Percentiles rank a stretch among this genome's conserved stretches.
Evolutionary conservation across 208 protist genomes (phyloP).

Genomic region (Acanthamoeba healyi): DNA sequence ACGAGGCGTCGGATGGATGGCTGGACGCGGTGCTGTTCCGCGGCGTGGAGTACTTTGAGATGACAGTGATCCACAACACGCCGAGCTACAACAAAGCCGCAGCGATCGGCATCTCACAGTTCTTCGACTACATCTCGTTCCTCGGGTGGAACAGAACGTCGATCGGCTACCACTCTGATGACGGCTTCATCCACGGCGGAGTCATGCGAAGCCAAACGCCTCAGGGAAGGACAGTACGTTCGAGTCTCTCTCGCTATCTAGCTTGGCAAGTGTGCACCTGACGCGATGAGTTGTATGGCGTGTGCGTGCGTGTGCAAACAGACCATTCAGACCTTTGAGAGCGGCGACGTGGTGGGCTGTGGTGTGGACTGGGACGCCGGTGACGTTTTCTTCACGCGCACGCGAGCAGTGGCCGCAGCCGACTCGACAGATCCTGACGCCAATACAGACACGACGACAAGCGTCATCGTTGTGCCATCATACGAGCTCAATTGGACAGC

Average conservation of each 20-base stretch:
- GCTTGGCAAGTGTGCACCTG: no score
- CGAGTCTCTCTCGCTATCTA: not conserved
- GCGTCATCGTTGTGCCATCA: no score
- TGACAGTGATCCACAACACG: constrained; percentile 4
- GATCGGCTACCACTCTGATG: constrained; percentile 57
- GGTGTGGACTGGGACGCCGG: constrained; percentile 20
- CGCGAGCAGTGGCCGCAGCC: not conserved
- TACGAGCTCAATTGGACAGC: no score
- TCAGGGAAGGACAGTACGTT: no score
- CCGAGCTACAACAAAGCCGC: not conserved
- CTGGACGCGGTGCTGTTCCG: not conserved
- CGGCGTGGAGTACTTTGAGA: constrained; percentile 47
- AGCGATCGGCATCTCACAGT: constrained; percentile 13
- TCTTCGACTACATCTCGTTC: constrained; percentile 7
- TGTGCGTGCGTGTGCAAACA: no score
- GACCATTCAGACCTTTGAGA: not conserved
- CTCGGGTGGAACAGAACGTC: not conserved
- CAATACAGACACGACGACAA: no score
- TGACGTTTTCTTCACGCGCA: not conserved
- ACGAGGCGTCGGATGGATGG: not conserved
- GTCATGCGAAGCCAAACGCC: no score
- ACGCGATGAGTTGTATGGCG: not conserved
- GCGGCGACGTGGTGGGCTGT: constrained; percentile 6
- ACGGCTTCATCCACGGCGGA: constrained; percentile 10
- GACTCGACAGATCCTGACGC: not conserved